Percentiles rank a stretch among this genome's conserved stretches.
Conservation (phyloP, 345 rosid species). For the Murraya koenigii region DNA sequence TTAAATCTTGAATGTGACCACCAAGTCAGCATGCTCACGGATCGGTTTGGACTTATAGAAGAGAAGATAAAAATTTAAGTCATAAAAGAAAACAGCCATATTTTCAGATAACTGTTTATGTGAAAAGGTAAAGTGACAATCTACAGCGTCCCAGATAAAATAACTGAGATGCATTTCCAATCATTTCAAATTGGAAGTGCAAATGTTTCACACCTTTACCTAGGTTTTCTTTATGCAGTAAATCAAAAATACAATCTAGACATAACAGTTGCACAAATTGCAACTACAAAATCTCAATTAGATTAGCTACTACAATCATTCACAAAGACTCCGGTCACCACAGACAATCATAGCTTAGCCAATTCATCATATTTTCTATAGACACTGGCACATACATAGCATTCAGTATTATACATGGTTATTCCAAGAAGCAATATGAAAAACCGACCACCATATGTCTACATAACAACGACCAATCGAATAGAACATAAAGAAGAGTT, state of each 20-base stretch:
- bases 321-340: not conserved
- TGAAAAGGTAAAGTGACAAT: not conserved
- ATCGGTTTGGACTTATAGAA: not conserved
- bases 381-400: not conserved
- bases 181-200: not conserved
- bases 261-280: not conserved
- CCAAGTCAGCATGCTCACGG: not conserved
- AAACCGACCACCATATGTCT: not conserved
- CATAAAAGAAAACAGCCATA: not conserved
- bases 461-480: not conserved
- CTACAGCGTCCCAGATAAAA: not conserved
- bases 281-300: not conserved
- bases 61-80: not conserved
- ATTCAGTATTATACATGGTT: not conserved
- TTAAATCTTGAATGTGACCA: not conserved
- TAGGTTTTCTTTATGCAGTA: not conserved
- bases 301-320: not conserved
- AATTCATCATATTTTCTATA: not conserved
- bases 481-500: not conserved
- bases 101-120: not conserved
- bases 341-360: not conserved
- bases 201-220: not conserved
- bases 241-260: not conserved
- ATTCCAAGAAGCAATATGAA: not conserved
- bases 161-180: not conserved